Percentiles rank a stretch among this genome's conserved stretches.
Evolutionary conservation across 352 stramenopile genomes (phyloP).

Genomic region (Pythium dissotocum): DNA sequence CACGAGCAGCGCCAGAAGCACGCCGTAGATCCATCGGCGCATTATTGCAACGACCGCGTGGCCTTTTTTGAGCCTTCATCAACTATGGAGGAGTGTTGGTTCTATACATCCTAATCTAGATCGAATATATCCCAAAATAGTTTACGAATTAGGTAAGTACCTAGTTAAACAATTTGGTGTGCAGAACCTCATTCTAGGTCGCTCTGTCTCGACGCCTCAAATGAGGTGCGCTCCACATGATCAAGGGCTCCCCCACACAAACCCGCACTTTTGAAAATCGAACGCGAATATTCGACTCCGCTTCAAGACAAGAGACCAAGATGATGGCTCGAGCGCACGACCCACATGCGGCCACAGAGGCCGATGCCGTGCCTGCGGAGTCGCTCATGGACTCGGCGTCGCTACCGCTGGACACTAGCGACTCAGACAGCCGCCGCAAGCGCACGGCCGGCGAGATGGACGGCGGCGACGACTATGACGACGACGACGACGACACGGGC

Average conservation of each 20-base stretch:
- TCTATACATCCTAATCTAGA: not conserved
- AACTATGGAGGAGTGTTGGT: not conserved
- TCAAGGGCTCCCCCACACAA: constrained; percentile 5
- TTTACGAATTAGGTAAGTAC: not conserved
- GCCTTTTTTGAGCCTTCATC: too few relatives aligned
- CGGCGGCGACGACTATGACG: constrained; percentile 36
- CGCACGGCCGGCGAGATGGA: constrained; percentile 32
- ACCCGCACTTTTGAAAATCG: not conserved
- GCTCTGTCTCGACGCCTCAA: constrained; percentile 11
- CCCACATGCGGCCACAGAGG: not conserved
- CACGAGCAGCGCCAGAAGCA: constrained; percentile 21
- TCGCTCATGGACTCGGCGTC: constrained; percentile 40
- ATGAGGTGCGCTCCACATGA: constrained; percentile 22
- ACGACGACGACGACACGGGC: constrained; percentile 44
- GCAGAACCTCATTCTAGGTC: constrained; percentile 4
- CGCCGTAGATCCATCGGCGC: constrained; percentile 15
- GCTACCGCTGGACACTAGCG: constrained; percentile 43
- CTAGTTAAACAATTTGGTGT: constrained; percentile 5
- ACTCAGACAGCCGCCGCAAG: constrained; percentile 37
- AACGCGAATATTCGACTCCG: not conserved
- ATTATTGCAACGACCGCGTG: not conserved
- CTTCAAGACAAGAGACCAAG: constrained; percentile 1
- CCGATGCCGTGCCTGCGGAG: constrained; percentile 14
- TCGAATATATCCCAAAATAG: not conserved
- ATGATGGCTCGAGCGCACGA: constrained; percentile 17